Evolutionary conservation across 2,329 filamentous ascomycete species (phyloP), one percentile per base, ranked within the genome.

Genomic region (Hymenoscyphus fructigenus): DNA sequence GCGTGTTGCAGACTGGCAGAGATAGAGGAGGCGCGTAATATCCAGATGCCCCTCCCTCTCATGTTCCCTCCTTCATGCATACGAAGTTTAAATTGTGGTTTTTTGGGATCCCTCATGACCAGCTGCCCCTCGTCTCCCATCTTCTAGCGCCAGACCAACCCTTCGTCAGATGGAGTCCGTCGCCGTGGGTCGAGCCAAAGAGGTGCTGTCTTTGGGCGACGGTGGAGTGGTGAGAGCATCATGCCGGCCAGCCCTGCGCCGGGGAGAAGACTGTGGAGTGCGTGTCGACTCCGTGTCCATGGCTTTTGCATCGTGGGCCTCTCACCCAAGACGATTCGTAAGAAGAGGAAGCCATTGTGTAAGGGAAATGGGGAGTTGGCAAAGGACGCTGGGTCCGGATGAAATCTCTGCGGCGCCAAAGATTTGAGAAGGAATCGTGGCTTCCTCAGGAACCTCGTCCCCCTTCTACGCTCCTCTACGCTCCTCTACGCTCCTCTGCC

Each of bases 331-430:
- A 23, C 57, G 44, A 59, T 59, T 58, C 56, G 47, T 34, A 41
- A 20, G 44, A 47, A 7, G n/a, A 20, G 9, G 41, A 55, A 56
- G 47, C 44, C 23, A 60, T 64, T 64, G 57, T 60, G 62, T 64
- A 59, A 64, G 38, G 62, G 47, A 64, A 64, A 64, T 29, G 20
- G n/a, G 4, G 32, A 29, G 28, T 23, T 34, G 38, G 50, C 6
- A 41, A 10, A 3, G 10, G 15, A 1, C 4, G 59, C 23, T 23
- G 44, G 17, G 53, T 15, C 44, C 15, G 60, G 50, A 26, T 47
- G 23, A 63, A 63, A 63, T 63, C 61, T 63, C 61, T 63, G 61
- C 56, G 15, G 44, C n/a, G 20, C 14, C 47, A 53, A 23, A 50
- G 44, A 50, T 50, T 23, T 26, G 9, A 36, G 15, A 15, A 56